These are phyloP conservation scores for Sporothrix phasma DNA, from an alignment of 2,329 filamentous ascomycete genomes.

Conservation along the genomic window DNA sequence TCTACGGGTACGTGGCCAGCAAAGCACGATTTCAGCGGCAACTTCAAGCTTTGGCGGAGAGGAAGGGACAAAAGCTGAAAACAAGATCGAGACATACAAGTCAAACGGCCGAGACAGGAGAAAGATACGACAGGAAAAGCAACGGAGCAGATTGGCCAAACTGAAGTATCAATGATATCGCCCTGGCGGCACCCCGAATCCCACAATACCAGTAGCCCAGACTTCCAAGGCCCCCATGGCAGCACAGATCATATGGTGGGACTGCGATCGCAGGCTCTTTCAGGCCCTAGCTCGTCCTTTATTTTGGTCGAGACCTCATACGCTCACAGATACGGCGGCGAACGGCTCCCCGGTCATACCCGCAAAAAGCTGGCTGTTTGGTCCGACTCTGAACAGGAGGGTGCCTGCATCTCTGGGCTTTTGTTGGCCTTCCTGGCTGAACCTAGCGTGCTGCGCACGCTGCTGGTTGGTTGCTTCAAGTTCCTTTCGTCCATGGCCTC, in stretches of 20 bases:
- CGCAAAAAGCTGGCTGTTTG: background rate
- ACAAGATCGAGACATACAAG: too few species aligned
- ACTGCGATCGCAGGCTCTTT: background rate
- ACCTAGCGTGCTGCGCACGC: background rate
- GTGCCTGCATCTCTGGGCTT: background rate
- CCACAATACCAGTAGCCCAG: too few species aligned
- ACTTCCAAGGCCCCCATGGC: slow-evolving; percentile 10
- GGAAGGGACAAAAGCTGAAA: too few species aligned
- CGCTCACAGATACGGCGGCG: background rate
- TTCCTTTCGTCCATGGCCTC: slow-evolving; percentile 3
- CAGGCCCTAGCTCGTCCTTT: background rate
- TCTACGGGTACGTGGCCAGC: background rate
- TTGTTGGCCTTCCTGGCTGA: background rate
- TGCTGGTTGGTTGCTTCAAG: background rate
- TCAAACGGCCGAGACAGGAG: background rate
- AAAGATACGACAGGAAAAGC: background rate
- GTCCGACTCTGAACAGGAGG: background rate
- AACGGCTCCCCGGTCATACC: slow-evolving; percentile 1
- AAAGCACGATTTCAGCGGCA: background rate
- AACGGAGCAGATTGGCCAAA: background rate
- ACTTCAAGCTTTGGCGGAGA: too few species aligned
- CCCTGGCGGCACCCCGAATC: too few species aligned
- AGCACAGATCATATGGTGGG: slow-evolving; percentile 9
- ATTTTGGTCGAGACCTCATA: background rate
- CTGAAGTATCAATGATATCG: background rate